phyloP scores from a whole-genome alignment of 1,284 basidiomycete genomes.

The Leccinum pseudoinsigne region DNA sequence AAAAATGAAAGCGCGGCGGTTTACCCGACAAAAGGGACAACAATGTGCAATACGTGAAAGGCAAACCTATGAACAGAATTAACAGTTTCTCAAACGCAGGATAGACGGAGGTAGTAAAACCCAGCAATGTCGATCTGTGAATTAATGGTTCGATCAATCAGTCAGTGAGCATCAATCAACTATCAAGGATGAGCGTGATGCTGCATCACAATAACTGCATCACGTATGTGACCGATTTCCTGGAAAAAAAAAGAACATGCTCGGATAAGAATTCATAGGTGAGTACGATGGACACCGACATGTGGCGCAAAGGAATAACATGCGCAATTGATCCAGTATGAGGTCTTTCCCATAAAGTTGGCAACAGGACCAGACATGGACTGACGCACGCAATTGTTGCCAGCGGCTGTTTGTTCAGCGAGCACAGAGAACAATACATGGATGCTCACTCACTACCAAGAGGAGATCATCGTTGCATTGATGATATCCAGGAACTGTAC shows the following conservation, averaged over 20 bases:
- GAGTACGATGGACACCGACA: no score
- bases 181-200: slow-evolving; percentile 20
- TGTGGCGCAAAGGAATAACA: no score
- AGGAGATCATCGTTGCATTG: slow-evolving; percentile 43
- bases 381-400: slow-evolving; percentile 18
- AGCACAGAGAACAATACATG: background rate
- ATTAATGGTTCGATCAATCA: background rate
- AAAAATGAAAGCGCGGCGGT: background rate
- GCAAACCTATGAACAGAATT: slow-evolving; percentile 5
- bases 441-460: no score
- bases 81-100: slow-evolving; percentile 19
- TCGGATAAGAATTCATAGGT: no score
- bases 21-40: background rate
- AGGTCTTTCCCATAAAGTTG: background rate
- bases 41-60: background rate
- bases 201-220: slow-evolving; percentile 24
- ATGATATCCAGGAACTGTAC: slow-evolving; percentile 28
- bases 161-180: slow-evolving; percentile 1
- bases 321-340: background rate
- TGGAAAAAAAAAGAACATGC: background rate
- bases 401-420: background rate
- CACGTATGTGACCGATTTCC: slow-evolving; percentile 18
- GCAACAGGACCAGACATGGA: slow-evolving; percentile 25
- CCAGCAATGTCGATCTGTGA: slow-evolving; percentile 15
- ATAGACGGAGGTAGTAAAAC: slow-evolving; percentile 20